Base-by-base conservation (phyloP, 2,329 filamentous ascomycete species). In the Aspergillus hiratsukae region DNA sequence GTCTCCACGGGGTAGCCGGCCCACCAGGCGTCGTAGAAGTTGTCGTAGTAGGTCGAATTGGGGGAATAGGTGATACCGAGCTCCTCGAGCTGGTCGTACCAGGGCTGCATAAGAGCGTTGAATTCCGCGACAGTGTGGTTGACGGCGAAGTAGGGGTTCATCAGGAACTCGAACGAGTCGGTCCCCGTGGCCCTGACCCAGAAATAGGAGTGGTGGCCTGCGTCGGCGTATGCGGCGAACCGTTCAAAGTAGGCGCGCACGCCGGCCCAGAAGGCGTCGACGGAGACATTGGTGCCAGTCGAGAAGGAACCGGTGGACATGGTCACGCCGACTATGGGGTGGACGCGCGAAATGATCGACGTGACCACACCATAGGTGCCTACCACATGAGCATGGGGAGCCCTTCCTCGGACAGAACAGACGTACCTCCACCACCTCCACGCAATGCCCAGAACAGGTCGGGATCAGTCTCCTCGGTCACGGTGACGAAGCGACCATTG, bases 391-490 rank as follows among this genome's bases (percentile, higher is more conserved):
- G 10, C 6, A 6, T 35, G 11, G 11, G 28, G 2, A 14, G 17
- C 11, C 6, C 31, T 35, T 17, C 31, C 4, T 4, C 5, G 31
- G 17, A 17, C 31, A 5, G 31, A 14, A 35, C 31, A 17, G 11
- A 35, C 31, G 11, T 35, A 35, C 81, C 80, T 9, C 78, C 80
- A 1, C 84, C 84, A 0, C 84, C 83, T 3, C 84, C 84, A 28
- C 76, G 75, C 1, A 87, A 69, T 2, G 85, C 86, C 85, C 84
- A 88, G 72, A 83, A 87, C 1, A 88, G 73, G 52, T 87, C 84
- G 0, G 73, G 56, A 60, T 87, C 81, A 31, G 78, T 56, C 25
- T 63, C 45, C 48, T 67, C 56, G 1, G 62, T 64, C 23, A 66
- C 66, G 3, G 67, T 69, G 7, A 68, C 57, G 17, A 69, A 66